Percentiles rank a stretch among this genome's conserved stretches.
Evolutionary conservation across 768 basidiomycete genomes (phyloP).

Genomic region (Rhodocollybia butyracea): DNA sequence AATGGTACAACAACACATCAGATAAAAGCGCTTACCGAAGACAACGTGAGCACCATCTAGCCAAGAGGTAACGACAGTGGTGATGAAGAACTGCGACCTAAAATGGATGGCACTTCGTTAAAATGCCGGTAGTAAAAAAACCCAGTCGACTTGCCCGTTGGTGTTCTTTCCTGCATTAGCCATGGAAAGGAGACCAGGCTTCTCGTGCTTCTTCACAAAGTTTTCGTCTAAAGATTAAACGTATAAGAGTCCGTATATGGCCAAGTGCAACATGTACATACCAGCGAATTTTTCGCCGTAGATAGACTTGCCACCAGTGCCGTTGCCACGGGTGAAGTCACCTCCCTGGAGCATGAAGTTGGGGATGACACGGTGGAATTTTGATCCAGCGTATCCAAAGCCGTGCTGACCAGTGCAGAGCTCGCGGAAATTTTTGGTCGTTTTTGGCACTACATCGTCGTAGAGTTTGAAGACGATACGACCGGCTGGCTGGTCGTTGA

Average conservation of each 20-base stretch:
- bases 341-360: slow-evolving; percentile 99
- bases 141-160: slow-evolving; percentile 49
- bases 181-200: slow-evolving; percentile 42
- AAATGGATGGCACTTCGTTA: not conserved
- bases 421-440: slow-evolving; percentile 78
- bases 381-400: slow-evolving; percentile 53
- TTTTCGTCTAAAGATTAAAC: slow-evolving; percentile 1
- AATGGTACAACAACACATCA: not conserved
- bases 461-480: slow-evolving; percentile 82
- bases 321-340: slow-evolving; percentile 85
- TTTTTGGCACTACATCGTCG: slow-evolving; percentile 81
- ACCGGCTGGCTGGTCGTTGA: slow-evolving; percentile 58
- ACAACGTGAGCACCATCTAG: slow-evolving; percentile 46
- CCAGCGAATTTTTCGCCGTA: slow-evolving; percentile 93
- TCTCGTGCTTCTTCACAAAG: slow-evolving; percentile 2
- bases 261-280: not conserved
- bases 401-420: slow-evolving; percentile 65
- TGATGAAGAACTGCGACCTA: slow-evolving; percentile 92
- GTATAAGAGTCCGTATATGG: not conserved
- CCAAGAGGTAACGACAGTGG: slow-evolving; percentile 92
- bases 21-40: not conserved
- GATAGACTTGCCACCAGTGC: slow-evolving; percentile 87
- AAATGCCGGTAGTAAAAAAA: not conserved
- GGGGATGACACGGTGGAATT: slow-evolving; percentile 93
- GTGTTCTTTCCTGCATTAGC: slow-evolving; percentile 88